These are phyloP conservation scores for Chlorella sp. DNA, from an alignment of 139 green algal genomes.

Conservation along the genomic window DNA sequence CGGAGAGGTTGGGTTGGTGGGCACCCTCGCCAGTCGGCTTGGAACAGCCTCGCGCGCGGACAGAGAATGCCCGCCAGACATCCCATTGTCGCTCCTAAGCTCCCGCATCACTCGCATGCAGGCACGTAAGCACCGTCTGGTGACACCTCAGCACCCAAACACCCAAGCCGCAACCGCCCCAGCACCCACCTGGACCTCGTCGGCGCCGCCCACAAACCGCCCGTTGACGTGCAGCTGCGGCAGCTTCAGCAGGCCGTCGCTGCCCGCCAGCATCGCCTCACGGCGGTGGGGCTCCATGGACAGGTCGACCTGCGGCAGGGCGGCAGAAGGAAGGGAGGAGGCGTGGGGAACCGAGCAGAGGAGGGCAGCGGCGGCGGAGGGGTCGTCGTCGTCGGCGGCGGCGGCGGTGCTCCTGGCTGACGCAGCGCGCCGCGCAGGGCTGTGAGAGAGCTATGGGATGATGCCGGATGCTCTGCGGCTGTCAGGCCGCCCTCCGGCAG, in stretches of 20 bases:
- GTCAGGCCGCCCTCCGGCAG: background rate
- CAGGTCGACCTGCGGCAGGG: constrained; percentile 61
- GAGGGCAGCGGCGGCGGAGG: background rate
- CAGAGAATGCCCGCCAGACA: no score
- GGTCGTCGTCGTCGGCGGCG: background rate
- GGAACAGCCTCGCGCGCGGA: no score
- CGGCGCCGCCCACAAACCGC: constrained; percentile 34
- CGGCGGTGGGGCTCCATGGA: constrained; percentile 38
- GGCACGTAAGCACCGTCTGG: no score
- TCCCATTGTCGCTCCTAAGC: no score
- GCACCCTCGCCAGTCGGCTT: background rate
- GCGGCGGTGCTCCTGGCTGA: background rate
- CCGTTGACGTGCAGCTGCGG: constrained; percentile 72
- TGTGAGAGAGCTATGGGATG: background rate
- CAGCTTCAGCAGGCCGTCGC: constrained; percentile 36
- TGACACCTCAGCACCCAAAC: no score
- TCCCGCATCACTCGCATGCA: no score
- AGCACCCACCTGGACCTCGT: background rate
- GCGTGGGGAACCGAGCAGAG: background rate
- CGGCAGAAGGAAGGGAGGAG: background rate
- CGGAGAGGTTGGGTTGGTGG: background rate
- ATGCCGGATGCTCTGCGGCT: no score
- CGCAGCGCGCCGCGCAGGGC: background rate
- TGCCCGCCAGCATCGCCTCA: constrained; percentile 52
- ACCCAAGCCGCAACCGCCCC: background rate